A percentile compares a stretch with the other conserved stretches of the same genome.
Conservation (phyloP, 306 rosid species). For the Hippophae rhamnoides region DNA sequence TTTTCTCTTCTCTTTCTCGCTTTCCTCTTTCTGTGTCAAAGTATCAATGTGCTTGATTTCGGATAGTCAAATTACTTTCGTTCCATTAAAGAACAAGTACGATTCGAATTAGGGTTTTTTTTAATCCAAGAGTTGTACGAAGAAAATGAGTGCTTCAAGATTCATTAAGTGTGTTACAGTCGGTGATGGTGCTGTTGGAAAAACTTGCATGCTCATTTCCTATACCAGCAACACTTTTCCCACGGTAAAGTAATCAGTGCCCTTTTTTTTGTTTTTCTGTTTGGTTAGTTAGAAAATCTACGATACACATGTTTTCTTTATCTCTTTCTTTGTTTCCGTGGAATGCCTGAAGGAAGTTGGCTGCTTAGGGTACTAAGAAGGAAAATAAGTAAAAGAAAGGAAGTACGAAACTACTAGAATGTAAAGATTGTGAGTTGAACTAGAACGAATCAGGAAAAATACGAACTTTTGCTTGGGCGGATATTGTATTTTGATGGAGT, state of each 20-base stretch:
- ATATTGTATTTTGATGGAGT: neutral
- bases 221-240: conserved; percentile 98
- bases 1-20: neutral
- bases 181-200: conserved; percentile 95
- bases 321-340: too few species aligned
- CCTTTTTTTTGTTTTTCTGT: conserved; percentile 1
- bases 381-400: neutral
- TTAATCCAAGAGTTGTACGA: neutral
- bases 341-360: neutral
- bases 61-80: neutral
- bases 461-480: neutral
- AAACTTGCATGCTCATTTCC: conserved; percentile 97
- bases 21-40: neutral
- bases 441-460: conserved; percentile 1
- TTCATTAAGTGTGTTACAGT: conserved; percentile 94
- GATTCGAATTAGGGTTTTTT: conserved; percentile 29
- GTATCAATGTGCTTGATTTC: conserved; percentile 23
- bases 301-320: neutral
- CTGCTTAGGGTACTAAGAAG: conserved; percentile 5
- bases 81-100: neutral
- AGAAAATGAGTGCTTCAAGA: conserved; percentile 76
- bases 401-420: neutral
- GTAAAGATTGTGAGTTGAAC: neutral
- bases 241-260: conserved; percentile 33
- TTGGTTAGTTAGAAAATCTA: neutral